Base-by-base conservation (phyloP, 352 stramenopile species). In the Globisporangium mamillatum region DNA sequence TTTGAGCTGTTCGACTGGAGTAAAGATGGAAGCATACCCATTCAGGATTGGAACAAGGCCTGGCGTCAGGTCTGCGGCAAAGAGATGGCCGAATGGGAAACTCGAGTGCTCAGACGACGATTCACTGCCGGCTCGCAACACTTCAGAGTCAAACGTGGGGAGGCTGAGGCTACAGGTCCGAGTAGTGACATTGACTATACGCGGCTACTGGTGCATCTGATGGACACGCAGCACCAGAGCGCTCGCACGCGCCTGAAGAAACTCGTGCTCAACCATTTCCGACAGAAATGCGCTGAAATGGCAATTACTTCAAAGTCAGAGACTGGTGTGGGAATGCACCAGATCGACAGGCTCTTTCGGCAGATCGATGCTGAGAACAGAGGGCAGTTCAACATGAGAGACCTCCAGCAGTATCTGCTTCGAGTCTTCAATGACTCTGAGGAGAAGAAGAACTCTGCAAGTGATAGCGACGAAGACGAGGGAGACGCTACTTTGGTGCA, bases 1-100 rank as follows among this genome's bases (percentile, higher is more conserved):
- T 69, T 90, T 0, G 72, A 83, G 59, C 64, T 72, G 3, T 90
- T 86, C 60, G 82, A 90, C 63, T 86, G 72, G 73, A 50, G 84
- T 4, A 63, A 64, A 7, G 54, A 77, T 12, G 80, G 77, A 4
- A 70, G 55, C 10, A 83, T 90, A 46, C 63, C 62, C 20, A 59
- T 61, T 10, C 65, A 78, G 1, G 82, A 90, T 60, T 88, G 78
- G 78, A 73, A 74, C 65, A 82, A 80, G 62, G 78, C 72, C 0
- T 90, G 79, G 69, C 72, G 77, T 0, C 53, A 77, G 6, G 60
- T 84, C 9, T 72, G 58, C 67, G 34, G 44, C 0, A 60, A 41
- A n/a, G 54, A 52, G 4, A 66, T 90, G 60, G 52, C 50, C 0
- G 71, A 77, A 14, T 90, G 82, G 80, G 70, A 86, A 46, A 22